phyloP scores from a whole-genome alignment of 2,329 filamentous ascomycete genomes.

The Colletotrichum magnum region DNA sequence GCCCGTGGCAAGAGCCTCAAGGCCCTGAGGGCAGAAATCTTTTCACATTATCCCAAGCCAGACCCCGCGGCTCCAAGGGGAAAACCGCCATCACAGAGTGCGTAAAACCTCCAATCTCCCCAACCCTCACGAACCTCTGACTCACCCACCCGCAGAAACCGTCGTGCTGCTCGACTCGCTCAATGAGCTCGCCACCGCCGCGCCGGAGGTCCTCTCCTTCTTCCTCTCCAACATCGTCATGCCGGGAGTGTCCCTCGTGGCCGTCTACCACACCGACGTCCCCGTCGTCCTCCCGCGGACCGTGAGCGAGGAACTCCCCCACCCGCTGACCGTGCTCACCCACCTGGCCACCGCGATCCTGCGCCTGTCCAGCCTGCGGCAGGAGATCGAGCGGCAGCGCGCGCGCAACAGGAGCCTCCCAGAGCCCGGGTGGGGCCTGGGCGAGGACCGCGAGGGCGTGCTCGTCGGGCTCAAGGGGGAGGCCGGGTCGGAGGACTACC shows the following conservation, averaged over 20 bases:
- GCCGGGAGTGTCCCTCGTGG: constrained; percentile 79
- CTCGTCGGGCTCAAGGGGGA: constrained; percentile 74
- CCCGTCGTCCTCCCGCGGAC: constrained; percentile 65
- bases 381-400: constrained; percentile 81
- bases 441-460: constrained; percentile 83
- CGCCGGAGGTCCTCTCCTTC: constrained; percentile 70
- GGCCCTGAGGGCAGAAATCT: constrained; percentile 72
- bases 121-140: constrained; percentile 11
- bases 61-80: constrained; percentile 54
- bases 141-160: constrained; percentile 63
- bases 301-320: constrained; percentile 72
- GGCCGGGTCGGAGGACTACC: constrained; percentile 55
- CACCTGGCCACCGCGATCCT: constrained; percentile 94
- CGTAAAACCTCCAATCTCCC: constrained; percentile 43
- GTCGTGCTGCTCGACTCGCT: constrained; percentile 87
- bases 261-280: constrained; percentile 87
- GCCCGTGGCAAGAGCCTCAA: constrained; percentile 72
- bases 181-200: constrained; percentile 72
- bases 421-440: constrained; percentile 84
- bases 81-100: constrained; percentile 58
- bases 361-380: constrained; percentile 78
- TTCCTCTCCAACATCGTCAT: constrained; percentile 80
- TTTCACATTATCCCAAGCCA: constrained; percentile 61
- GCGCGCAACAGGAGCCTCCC: constrained; percentile 82
- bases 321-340: constrained; percentile 78